phyloP scores from a whole-genome alignment of 306 rosid species.

The Lathyrus oleraceus region DNA sequence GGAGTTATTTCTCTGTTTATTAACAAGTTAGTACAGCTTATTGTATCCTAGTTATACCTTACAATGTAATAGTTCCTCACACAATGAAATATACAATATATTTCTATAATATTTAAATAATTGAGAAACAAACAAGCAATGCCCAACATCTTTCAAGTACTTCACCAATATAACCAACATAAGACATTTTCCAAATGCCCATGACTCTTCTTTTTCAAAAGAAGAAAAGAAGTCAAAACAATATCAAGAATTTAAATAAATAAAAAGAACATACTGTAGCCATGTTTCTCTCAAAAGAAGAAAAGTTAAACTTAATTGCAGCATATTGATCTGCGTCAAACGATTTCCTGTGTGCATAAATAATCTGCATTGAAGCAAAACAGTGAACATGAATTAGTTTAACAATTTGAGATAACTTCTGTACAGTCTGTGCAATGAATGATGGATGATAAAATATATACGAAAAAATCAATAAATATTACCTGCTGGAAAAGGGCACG shows the following conservation, averaged over 20 bases:
- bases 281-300: slow-evolving; percentile 38
- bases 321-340: slow-evolving; percentile 56
- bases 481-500: slow-evolving; percentile 85
- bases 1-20: too few relatives aligned
- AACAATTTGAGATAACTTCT: slow-evolving; percentile 1
- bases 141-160: neutral
- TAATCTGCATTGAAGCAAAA: slow-evolving; percentile 51
- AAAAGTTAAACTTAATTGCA: slow-evolving; percentile 49
- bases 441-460: neutral
- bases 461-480: neutral
- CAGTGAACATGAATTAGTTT: slow-evolving; percentile 24
- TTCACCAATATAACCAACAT: neutral
- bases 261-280: slow-evolving; percentile 42
- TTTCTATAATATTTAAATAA: too few relatives aligned
- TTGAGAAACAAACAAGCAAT: neutral
- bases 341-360: slow-evolving; percentile 70
- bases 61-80: too few relatives aligned
- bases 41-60: too few relatives aligned
- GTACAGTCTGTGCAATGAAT: neutral
- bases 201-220: neutral
- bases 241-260: neutral
- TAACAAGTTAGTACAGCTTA: too few relatives aligned
- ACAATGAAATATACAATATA: too few relatives aligned
- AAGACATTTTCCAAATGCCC: neutral
- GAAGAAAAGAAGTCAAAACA: neutral